phyloP scores from a whole-genome alignment of 345 rosid species.

The Ricinus communis region DNA sequence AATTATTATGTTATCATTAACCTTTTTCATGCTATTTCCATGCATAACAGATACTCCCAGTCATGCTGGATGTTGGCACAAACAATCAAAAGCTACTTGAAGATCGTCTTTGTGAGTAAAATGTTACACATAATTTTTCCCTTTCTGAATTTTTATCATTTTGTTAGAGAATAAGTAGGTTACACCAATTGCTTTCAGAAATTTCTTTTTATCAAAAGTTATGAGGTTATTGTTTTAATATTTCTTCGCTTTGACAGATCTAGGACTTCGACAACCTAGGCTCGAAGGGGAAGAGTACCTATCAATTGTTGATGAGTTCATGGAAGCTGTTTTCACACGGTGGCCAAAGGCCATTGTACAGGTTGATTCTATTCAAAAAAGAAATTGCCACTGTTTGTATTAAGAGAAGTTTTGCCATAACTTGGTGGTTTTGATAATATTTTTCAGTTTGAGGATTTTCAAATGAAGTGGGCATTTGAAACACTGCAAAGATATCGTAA shows the following conservation, averaged over 20 bases:
- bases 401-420: slow-evolving; percentile 25
- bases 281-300: slow-evolving; percentile 94
- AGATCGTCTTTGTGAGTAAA: slow-evolving; percentile 80
- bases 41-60: slow-evolving; percentile 70
- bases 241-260: slow-evolving; percentile 50
- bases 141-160: neutral
- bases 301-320: slow-evolving; percentile 83
- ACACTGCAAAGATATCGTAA: slow-evolving; percentile 82
- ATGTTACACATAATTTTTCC: slow-evolving; percentile 1
- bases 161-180: slow-evolving; percentile 10
- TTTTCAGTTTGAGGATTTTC: slow-evolving; percentile 92
- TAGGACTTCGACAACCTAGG: slow-evolving; percentile 89
- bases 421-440: slow-evolving; percentile 26
- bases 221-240: slow-evolving; percentile 20
- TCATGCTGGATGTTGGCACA: slow-evolving; percentile 95
- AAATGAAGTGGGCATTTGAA: slow-evolving; percentile 98
- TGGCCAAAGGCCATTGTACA: slow-evolving; percentile 99
- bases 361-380: slow-evolving; percentile 39
- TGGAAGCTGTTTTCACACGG: slow-evolving; percentile 89
- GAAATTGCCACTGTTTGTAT: slow-evolving; percentile 19
- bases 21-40: slow-evolving; percentile 15
- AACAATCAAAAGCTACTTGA: slow-evolving; percentile 87
- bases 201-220: slow-evolving; percentile 7
- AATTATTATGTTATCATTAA: slow-evolving; percentile 11
- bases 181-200: slow-evolving; percentile 14